Evolutionary conservation across 1,139 yeast species (phyloP), one percentile per base, ranked within the genome.

Genomic region (Starmera stellimalicola): DNA sequence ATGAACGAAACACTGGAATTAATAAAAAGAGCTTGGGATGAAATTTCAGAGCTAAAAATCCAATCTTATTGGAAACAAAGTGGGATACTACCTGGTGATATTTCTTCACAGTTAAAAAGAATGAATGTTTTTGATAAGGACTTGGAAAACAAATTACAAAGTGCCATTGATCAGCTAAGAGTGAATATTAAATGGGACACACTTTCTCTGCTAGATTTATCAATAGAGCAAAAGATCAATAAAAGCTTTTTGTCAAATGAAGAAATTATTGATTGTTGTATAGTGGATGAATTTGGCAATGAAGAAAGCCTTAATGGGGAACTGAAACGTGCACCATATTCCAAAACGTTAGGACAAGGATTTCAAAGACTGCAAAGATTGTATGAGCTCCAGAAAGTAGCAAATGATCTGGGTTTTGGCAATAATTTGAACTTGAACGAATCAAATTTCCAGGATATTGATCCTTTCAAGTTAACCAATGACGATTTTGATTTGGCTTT

Each of bases 191-290:
- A 75, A 11, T 76, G 83, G 83, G 75, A 73, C 34, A 59, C 68
- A 20, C 72, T 70, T 33, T 72, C 72, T 41, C 51, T 77, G 22
- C 46, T 75, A 32, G 77, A 75, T 22, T 54, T 77, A 31, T 70
- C 73, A 7, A 69, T 74, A 35, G 84, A 77, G 50, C 58, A 74
- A 37, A 74, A 72, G 28, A 70, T 68, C 29, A 57, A 57, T 44
- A 66, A 73, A 18, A 69, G 72, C 2, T 77, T 75, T 48, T 62
- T 70, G 10, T 73, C 81, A n/a, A 72, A 73, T 33, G 77, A 70
- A 38, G 83, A 77, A 43, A 67, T 76, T 30, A 73, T 76, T 4
- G 74, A 75, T 17, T 70, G 80, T 51, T 74, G 82, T 43, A 60
- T 73, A 9, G 69, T 70, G 50, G 77, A 71, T 37, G 55, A 54